These are phyloP conservation scores for Leptosphaerulina australis DNA, from an alignment of 2,329 filamentous ascomycete genomes.

Conservation along the genomic window DNA sequence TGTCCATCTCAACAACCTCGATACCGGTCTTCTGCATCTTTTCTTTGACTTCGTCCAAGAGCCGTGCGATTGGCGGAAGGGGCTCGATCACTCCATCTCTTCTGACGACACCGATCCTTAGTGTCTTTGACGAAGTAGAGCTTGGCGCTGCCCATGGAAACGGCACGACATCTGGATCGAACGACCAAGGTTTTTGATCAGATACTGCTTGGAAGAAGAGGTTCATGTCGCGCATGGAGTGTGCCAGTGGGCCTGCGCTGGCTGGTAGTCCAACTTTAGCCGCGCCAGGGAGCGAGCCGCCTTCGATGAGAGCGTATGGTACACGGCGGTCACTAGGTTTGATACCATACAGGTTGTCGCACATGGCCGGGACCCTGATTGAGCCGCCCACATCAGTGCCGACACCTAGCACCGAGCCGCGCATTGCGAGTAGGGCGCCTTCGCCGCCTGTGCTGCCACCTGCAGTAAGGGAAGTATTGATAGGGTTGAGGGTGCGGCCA, in stretches of 20 bases:
- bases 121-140: slow-evolving; percentile 31
- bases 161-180: slow-evolving; percentile 53
- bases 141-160: slow-evolving; percentile 46
- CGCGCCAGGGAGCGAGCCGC: slow-evolving; percentile 54
- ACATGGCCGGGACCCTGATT: slow-evolving; percentile 59
- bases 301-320: slow-evolving; percentile 60
- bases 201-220: slow-evolving; percentile 61
- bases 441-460: slow-evolving; percentile 62
- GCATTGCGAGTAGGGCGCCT: slow-evolving; percentile 57
- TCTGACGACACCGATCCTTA: slow-evolving; percentile 57
- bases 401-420: slow-evolving; percentile 58
- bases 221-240: slow-evolving; percentile 58
- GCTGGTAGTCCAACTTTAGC: slow-evolving; percentile 54
- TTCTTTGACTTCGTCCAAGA: slow-evolving; percentile 55
- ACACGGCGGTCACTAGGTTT: slow-evolving; percentile 56
- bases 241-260: slow-evolving; percentile 55
- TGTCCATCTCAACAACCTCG: slow-evolving; percentile 64
- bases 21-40: slow-evolving; percentile 51
- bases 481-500: slow-evolving; percentile 55
- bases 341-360: slow-evolving; percentile 57
- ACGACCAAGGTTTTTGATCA: slow-evolving; percentile 58
- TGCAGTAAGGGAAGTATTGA: slow-evolving; percentile 56
- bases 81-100: slow-evolving; percentile 59
- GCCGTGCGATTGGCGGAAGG: slow-evolving; percentile 56
- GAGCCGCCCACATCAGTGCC: slow-evolving; percentile 63